Evolutionary conservation across 257 asterid species (phyloP).

Genomic region (Solanum piurae): DNA sequence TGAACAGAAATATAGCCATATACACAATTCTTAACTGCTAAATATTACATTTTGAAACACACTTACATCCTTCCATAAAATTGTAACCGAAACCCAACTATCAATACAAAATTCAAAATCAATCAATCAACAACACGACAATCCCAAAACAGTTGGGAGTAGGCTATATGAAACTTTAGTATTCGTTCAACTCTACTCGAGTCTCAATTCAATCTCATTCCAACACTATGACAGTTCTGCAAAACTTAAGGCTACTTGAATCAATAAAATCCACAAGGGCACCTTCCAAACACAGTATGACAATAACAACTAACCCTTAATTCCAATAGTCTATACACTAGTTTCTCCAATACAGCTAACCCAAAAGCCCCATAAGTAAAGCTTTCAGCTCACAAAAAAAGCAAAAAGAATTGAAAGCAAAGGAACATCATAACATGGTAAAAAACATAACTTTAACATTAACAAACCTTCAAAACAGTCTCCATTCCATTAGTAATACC

Average conservation of each 20-base stretch:
- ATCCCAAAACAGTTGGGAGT: background rate
- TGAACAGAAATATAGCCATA: background rate
- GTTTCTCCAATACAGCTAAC: background rate
- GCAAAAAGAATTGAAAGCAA: background rate
- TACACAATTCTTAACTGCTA: background rate
- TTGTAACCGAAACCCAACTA: background rate
- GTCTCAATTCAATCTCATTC: background rate
- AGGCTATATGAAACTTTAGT: background rate
- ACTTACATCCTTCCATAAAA: background rate
- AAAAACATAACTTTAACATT: background rate
- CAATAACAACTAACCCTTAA: background rate
- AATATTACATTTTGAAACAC: background rate
- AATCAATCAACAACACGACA: background rate
- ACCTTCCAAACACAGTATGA: background rate
- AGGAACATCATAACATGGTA: background rate
- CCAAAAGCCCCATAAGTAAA: background rate
- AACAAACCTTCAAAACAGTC: slow-evolving; percentile 74
- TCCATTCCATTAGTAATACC: slow-evolving; percentile 94
- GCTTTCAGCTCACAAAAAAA: background rate
- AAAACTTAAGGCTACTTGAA: background rate
- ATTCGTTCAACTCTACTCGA: background rate
- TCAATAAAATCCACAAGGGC: background rate
- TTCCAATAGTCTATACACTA: background rate
- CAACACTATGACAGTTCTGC: background rate
- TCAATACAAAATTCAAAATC: background rate